Evolutionary conservation across 2,329 filamentous ascomycete genomes (phyloP).

Genomic region (Myriosclerotinia duriaeana): DNA sequence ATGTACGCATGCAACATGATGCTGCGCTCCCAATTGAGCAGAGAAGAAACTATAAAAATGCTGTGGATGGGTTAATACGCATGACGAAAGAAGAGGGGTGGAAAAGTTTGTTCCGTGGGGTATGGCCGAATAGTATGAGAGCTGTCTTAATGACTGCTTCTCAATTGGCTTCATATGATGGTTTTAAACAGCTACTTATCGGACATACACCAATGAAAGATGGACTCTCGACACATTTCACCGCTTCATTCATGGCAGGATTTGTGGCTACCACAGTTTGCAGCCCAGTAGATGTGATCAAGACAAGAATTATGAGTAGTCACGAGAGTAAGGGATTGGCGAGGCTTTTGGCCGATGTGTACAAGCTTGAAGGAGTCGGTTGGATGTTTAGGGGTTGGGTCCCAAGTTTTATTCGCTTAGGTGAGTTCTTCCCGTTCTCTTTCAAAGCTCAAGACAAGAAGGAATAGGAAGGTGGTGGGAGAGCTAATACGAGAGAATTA

Average conservation of each 20-base stretch:
- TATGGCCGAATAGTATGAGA: constrained; percentile 77
- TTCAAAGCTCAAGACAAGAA: neutral
- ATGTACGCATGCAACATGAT: constrained; percentile 97
- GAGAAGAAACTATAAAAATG: constrained; percentile 85
- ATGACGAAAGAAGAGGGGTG: constrained; percentile 87
- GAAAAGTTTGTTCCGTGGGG: constrained; percentile 75
- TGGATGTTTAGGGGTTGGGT: constrained; percentile 94
- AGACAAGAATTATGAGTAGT: constrained; percentile 82
- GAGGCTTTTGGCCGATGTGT: constrained; percentile 64
- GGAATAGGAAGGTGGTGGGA: neutral
- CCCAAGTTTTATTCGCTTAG: constrained; percentile 65
- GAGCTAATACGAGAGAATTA: constrained; percentile 6
- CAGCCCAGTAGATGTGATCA: constrained; percentile 84
- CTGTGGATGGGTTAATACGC: constrained; percentile 78
- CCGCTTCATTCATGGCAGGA: constrained; percentile 73
- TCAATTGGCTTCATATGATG: constrained; percentile 82
- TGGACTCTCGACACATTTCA: constrained; percentile 74
- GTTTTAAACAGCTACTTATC: constrained; percentile 71
- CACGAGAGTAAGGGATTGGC: constrained; percentile 54
- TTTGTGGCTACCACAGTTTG: constrained; percentile 83
- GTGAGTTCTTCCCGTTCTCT: constrained; percentile 4
- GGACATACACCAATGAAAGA: constrained; percentile 64
- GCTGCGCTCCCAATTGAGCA: constrained; percentile 70
- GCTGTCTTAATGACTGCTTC: constrained; percentile 86
- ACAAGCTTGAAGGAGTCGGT: constrained; percentile 65